These are phyloP conservation scores for Zygosaccharomyces sapae DNA, from an alignment of 1,139 yeast genomes.

Conservation along the genomic window DNA sequence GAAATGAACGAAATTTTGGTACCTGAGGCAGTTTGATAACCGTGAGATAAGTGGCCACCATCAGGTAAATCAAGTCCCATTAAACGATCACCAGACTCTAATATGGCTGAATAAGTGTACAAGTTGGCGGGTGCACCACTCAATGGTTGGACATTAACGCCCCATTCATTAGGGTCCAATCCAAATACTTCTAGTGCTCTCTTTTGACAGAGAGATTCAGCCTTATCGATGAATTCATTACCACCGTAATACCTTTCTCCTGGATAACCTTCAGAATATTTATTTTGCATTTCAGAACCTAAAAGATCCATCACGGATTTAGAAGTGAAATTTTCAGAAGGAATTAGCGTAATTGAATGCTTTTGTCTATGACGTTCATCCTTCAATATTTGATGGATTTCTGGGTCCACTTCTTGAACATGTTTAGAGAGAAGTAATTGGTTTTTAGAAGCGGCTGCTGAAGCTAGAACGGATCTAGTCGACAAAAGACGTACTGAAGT, in stretches of 20 bases:
- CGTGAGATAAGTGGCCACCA: conserved; percentile 96
- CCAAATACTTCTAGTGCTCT: conserved; percentile 86
- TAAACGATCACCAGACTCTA: conserved; percentile 86
- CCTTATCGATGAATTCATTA: conserved; percentile 87
- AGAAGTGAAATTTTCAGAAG: conserved; percentile 93
- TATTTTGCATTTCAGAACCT: conserved; percentile 96
- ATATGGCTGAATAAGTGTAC: conserved; percentile 83
- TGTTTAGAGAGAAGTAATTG: conserved; percentile 53
- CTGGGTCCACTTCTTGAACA: conserved; percentile 74
- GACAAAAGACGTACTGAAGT: conserved; percentile 13
- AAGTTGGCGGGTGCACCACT: conserved; percentile 96
- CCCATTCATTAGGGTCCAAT: conserved; percentile 79
- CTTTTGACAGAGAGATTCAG: conserved; percentile 86
- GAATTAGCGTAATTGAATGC: conserved; percentile 84
- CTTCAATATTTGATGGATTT: conserved; percentile 69
- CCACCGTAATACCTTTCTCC: conserved; percentile 98
- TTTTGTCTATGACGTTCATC: conserved; percentile 80
- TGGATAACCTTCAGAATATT: conserved; percentile 98
- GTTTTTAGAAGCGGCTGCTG: conserved; percentile 13
- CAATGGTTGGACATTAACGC: conserved; percentile 90
- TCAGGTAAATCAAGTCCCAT: conserved; percentile 98
- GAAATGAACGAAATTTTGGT: conserved; percentile 88
- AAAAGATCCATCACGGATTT: conserved; percentile 89
- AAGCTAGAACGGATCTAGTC: conserved; percentile 5
- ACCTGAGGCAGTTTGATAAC: conserved; percentile 77